Base-by-base conservation (phyloP, 139 green algal species). In the Micractinium conductrix region DNA sequence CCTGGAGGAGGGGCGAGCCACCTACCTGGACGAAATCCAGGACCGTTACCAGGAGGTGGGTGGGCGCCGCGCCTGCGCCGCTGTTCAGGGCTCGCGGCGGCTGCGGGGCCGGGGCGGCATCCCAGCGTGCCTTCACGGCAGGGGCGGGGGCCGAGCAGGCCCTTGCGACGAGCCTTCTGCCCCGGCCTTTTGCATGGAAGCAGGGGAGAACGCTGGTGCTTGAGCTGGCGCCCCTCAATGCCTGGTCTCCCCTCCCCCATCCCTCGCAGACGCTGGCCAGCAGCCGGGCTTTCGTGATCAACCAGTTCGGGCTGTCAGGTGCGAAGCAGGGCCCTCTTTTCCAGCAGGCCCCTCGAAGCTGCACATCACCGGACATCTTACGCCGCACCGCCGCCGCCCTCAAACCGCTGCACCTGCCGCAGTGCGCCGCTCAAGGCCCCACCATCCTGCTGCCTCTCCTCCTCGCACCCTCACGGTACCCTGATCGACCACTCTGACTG, bases 231-330 rank as follows among this genome's bases (percentile, higher is more conserved):
- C 35, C 12, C 35, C 68, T 74, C 19, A 24, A 14, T 10, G 62
- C 62, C 30, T 38, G 62, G 44, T 22, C 44, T 26, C 38, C 37
- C 42, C 0, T 10, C 76, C 43, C 22, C 17, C 16, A 12, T 6
- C 40, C 7, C 22, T 42, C 74, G 55, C 89, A 94, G 84, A 89
- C 92, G 71, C 53, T 87, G 50, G 85, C 86, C 33, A 88, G 79
- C 38, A 87, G 86, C 26, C 83, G 86, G 1, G 37, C 71, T 0
- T 97, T 93, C 82, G 73, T 93, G 10, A 91, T 97, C 76, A 95
- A 82, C 43, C 94, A 97, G 89, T 94, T 96, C 80, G 94, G 94
- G 6, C 84, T 97, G 35, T 91, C 67, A 76, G 70, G 70, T 78
- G 70, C n/a, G n/a, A n/a, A n/a, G n/a, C n/a, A n/a, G n/a, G n/a